A percentile compares a stretch with the other conserved stretches of the same genome.
These are phyloP conservation scores for Penicillium expansum DNA, from an alignment of 2,329 filamentous ascomycete genomes.

Conservation along the genomic window DNA sequence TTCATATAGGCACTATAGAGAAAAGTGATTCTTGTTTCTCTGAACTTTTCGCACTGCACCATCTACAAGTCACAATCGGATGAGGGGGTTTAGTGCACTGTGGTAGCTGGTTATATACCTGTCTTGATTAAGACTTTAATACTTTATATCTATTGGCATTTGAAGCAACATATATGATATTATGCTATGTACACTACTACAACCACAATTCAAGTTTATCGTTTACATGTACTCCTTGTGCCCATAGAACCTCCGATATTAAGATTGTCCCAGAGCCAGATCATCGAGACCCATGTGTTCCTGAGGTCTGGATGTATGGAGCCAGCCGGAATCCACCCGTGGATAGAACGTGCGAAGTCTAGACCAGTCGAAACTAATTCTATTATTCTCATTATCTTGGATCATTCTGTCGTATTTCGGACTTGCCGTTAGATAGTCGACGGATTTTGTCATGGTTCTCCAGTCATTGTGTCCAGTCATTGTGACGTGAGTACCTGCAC, in stretches of 20 bases:
- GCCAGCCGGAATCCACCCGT: background rate
- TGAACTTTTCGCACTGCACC: background rate
- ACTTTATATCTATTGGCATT: background rate
- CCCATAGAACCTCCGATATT: background rate
- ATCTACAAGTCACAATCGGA: background rate
- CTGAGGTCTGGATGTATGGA: background rate
- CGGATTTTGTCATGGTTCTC: background rate
- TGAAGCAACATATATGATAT: background rate
- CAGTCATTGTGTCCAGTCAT: background rate
- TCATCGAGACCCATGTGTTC: background rate
- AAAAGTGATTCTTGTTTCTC: slow-evolving; percentile 11
- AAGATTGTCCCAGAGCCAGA: background rate
- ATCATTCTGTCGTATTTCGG: slow-evolving; percentile 5
- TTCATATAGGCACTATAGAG: slow-evolving; percentile 6
- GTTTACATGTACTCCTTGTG: background rate
- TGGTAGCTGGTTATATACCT: background rate
- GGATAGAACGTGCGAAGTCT: background rate
- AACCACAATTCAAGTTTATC: background rate
- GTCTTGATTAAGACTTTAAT: background rate
- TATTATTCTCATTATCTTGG: background rate
- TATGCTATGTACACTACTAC: background rate
- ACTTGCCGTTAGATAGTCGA: background rate
- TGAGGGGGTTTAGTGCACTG: background rate
- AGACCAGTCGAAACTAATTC: slow-evolving; percentile 2
- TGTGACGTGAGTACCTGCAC: background rate